Evolutionary conservation across 164 flowering plant species (phyloP), one percentile per base, ranked within the genome.

Genomic region (Nelumbo lutea): DNA sequence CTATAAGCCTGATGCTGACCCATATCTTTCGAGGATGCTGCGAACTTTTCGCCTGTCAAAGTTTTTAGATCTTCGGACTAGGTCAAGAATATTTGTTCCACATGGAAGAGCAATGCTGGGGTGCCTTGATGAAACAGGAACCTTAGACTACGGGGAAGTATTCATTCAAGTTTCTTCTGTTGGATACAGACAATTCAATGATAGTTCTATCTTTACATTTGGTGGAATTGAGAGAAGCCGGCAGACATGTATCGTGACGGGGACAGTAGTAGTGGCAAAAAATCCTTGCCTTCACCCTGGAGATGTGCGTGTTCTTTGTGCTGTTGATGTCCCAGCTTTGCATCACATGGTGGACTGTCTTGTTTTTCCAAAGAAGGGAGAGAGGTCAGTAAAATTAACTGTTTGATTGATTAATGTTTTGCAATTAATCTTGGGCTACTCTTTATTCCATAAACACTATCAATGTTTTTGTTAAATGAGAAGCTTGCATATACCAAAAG

Each of bases 271-370:
- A 43, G 97, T 95, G 68, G 96, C 99, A 4, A 95, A 89, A 82
- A 92, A 92, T 68, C 99, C 99, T 0, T 95, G 99, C 62, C 75
- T 95, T 48, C 97, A 95, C 72, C 99, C 99, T 9, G 99, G 97
- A 10, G 97, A 95, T 79, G 82, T 95, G n/a, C 94, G 97, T 68
- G 85, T 90, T 62, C 65, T 95, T 62, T 45, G 1, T 73, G 97
- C 97, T 58, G 84, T 90, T 7, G 62, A 90, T 78, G 89, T 86
- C 62, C 91, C 90, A 2, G 81, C 79, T 14, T 76, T 95, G 81
- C 81, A 79, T 55, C 97, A 90, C 68, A 87, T 95, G 97, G 87
- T 88, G 66, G 96, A 95, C 61, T 95, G 98, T 68, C 86, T 95
- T 68, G 97, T 95, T 64, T 95, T 95, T 75, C 99, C 99, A 27